Evolutionary conservation across 768 basidiomycete genomes (phyloP).

Genomic region (Tylopilus rubrobrunneus): DNA sequence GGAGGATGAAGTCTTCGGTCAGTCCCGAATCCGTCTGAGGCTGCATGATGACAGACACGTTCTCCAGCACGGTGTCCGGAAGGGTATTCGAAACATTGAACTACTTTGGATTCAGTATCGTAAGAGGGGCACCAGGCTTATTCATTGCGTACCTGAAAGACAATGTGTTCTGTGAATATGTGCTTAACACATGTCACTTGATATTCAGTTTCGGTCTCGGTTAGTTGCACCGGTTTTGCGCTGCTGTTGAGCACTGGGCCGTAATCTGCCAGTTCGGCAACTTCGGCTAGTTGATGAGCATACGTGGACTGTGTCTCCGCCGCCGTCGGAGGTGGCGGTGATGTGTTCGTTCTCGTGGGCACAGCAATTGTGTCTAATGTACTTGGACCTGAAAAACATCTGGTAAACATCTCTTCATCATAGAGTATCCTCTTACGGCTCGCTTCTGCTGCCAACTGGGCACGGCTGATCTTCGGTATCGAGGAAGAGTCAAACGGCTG

Average conservation of each 20-base stretch:
- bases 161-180: slow-evolving; percentile 90
- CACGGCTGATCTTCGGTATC: slow-evolving; percentile 92
- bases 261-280: slow-evolving; percentile 82
- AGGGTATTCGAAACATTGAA: slow-evolving; percentile 98
- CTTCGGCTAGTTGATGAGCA: slow-evolving; percentile 76
- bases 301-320: slow-evolving; percentile 89
- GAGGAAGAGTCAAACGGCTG: slow-evolving; percentile 79
- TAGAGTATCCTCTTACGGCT: slow-evolving; percentile 54
- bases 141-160: slow-evolving; percentile 77
- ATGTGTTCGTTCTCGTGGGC: slow-evolving; percentile 54
- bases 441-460: slow-evolving; percentile 84
- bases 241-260: slow-evolving; percentile 88
- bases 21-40: slow-evolving; percentile 70
- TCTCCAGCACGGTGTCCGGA: slow-evolving; percentile 91
- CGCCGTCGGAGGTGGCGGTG: slow-evolving; percentile 74
- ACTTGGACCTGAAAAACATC: slow-evolving; percentile 61
- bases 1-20: slow-evolving; percentile 94
- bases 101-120: slow-evolving; percentile 37
- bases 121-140: background rate
- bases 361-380: slow-evolving; percentile 81
- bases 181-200: slow-evolving; percentile 97
- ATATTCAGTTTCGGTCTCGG: slow-evolving; percentile 97
- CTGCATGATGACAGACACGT: slow-evolving; percentile 91
- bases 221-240: slow-evolving; percentile 72
- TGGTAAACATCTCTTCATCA: slow-evolving; percentile 10